phyloP scores from a whole-genome alignment of 805 yeast genomes.

The Hanseniaspora lindneri region DNA sequence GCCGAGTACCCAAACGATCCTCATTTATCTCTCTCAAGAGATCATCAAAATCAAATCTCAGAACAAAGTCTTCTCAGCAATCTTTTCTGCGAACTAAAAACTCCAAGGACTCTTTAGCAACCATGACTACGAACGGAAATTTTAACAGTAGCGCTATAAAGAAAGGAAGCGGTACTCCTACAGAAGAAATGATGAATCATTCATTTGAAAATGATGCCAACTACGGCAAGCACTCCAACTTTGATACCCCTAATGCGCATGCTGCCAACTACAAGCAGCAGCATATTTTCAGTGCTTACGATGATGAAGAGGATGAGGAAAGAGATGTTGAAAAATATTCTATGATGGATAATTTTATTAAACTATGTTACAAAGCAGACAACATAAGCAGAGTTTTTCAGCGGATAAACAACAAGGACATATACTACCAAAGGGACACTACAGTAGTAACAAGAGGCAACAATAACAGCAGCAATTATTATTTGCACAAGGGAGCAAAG shows the following conservation, averaged over 20 bases:
- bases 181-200: background rate
- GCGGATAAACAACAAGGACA: slow-evolving; percentile 9
- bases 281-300: background rate
- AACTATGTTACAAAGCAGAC: slow-evolving; percentile 13
- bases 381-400: slow-evolving; percentile 6
- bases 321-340: background rate
- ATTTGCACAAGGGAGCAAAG: no score
- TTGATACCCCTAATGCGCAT: background rate
- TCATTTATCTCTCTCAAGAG: slow-evolving; percentile 14
- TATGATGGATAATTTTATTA: slow-evolving; percentile 10
- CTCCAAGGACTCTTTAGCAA: slow-evolving; percentile 9
- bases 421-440: slow-evolving; percentile 14
- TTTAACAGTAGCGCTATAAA: background rate
- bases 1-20: slow-evolving; percentile 7
- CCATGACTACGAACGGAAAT: background rate
- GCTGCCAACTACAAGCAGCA: background rate
- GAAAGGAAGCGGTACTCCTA: background rate
- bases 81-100: slow-evolving; percentile 18
- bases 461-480: background rate
- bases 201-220: background rate
- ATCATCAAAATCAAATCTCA: slow-evolving; percentile 20
- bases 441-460: slow-evolving; percentile 9
- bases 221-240: background rate
- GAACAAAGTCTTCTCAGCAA: slow-evolving; percentile 28
- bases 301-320: background rate